phyloP scores from a whole-genome alignment of 257 asterid genomes.

The Solanum virginianum region DNA sequence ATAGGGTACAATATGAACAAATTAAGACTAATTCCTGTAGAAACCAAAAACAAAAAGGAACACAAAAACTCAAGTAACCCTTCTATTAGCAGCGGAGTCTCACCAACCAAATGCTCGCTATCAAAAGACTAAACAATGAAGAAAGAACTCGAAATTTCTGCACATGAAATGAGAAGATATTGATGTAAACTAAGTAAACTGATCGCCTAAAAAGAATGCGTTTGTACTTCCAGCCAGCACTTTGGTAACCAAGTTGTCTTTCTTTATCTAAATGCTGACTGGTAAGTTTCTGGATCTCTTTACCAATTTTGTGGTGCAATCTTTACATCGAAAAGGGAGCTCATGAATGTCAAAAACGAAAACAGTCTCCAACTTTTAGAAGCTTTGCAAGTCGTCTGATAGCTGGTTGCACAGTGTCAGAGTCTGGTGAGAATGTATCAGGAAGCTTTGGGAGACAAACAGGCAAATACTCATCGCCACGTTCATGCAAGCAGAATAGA shows the following conservation, averaged over 20 bases:
- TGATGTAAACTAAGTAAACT: neutral
- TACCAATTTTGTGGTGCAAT: neutral
- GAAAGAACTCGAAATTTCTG: neutral
- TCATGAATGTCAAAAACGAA: conserved; percentile 14
- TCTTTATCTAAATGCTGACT: neutral
- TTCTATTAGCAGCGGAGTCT: neutral
- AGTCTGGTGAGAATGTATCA: conserved; percentile 35
- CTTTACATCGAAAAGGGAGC: neutral
- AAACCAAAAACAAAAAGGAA: neutral
- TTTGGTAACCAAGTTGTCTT: neutral
- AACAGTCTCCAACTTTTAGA: conserved; percentile 55
- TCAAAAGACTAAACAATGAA: neutral
- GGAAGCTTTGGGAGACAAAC: conserved; percentile 86
- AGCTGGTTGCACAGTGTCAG: conserved; percentile 51
- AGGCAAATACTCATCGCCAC: conserved; percentile 43
- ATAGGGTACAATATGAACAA: conserved; percentile 28
- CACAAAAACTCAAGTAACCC: neutral
- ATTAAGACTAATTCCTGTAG: conserved; percentile 2
- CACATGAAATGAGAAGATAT: neutral
- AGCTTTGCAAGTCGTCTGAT: conserved; percentile 48
- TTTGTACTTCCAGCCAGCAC: neutral
- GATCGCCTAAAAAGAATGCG: neutral
- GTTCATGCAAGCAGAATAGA: conserved; percentile 39
- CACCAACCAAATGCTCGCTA: neutral
- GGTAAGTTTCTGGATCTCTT: neutral